Evolutionary conservation across 768 basidiomycete genomes (phyloP), one percentile per base, ranked within the genome.

Genomic region (Russula virescens): DNA sequence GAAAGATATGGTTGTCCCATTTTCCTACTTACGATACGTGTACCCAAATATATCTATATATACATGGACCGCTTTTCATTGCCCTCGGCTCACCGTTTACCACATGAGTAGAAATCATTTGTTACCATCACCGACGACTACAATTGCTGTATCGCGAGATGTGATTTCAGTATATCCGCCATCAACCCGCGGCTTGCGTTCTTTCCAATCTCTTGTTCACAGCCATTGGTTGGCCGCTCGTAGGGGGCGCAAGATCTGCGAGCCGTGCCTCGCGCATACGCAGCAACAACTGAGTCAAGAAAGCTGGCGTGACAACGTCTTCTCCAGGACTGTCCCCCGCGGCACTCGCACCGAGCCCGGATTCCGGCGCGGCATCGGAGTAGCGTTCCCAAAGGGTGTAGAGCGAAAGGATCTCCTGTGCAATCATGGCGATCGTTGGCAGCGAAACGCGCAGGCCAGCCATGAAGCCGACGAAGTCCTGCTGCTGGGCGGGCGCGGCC

Each of bases 341-440:
- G 11, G 66, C 64, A 16, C 62, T 63, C 0, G 31, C 58, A 1
- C 58, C 53, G 23, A 60, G 61, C 45, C 16, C 69, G 52, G n/a
- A 62, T 62, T 0, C 74, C 11, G 78, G 70, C 5, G 75, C 76
- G 48, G 88, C 84, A 63, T 91, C 88, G 60, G 84, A 85, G 74
- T 92, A 93, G 10, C 83, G 78, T 43, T 90, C 89, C 93, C 95
- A 98, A 0, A 94, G 80, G 5, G 89, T 83, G 74, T 98, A 98
- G 38, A 97, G 74, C 5, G 89, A 84, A 58, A 98, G 80, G 66
- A 98, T 91, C 75, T 98, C 91, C 70, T 98, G 95, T 0, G 88
- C 83, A 69, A 97, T 87, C 45, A 89, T 86, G 28, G 91, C 84
- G 45, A 99, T 76, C 61, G 89, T 81, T 1, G 88, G 80, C 67